Evolutionary conservation across 2,329 filamentous ascomycete genomes (phyloP).

Genomic region (Phaeomoniella chlamydospora): DNA sequence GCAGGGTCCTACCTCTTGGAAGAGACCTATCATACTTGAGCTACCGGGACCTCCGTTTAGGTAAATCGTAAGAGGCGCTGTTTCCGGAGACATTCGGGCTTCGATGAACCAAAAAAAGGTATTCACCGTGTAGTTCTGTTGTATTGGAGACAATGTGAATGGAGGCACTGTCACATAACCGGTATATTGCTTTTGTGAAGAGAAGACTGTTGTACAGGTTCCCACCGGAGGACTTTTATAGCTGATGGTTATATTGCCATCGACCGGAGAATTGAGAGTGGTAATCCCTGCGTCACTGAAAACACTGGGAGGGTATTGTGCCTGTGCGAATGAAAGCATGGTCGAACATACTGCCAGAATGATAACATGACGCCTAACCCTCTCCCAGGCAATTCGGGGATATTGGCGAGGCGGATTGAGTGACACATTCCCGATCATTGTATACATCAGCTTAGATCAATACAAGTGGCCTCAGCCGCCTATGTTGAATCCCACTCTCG

Average conservation of each 20-base stretch:
- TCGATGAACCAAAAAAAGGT: conserved; percentile 29
- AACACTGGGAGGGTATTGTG: conserved; percentile 19
- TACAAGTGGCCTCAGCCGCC: no score
- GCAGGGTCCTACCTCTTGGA: conserved; percentile 32
- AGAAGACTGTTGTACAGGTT: conserved; percentile 51
- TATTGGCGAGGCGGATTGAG: no score
- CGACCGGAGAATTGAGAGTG: conserved; percentile 43
- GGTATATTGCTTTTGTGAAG: conserved; percentile 52
- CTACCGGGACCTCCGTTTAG: conserved; percentile 39
- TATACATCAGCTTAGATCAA: no score
- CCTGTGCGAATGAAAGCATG: conserved; percentile 6
- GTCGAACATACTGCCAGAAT: neutral
- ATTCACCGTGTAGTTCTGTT: conserved; percentile 18
- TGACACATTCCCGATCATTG: no score
- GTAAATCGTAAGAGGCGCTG: conserved; percentile 34
- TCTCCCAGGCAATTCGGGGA: no score
- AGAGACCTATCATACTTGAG: conserved; percentile 37
- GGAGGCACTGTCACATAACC: conserved; percentile 51
- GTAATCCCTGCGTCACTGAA: conserved; percentile 28
- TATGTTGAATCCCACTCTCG: no score
- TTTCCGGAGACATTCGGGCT: conserved; percentile 25
- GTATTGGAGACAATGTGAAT: conserved; percentile 13
- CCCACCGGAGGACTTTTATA: conserved; percentile 49
- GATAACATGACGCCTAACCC: no score
- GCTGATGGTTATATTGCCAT: conserved; percentile 49